Evolutionary conservation across 108 stramenopile species (phyloP).

Genomic region (Cyclotella choctawhatcheeana): DNA sequence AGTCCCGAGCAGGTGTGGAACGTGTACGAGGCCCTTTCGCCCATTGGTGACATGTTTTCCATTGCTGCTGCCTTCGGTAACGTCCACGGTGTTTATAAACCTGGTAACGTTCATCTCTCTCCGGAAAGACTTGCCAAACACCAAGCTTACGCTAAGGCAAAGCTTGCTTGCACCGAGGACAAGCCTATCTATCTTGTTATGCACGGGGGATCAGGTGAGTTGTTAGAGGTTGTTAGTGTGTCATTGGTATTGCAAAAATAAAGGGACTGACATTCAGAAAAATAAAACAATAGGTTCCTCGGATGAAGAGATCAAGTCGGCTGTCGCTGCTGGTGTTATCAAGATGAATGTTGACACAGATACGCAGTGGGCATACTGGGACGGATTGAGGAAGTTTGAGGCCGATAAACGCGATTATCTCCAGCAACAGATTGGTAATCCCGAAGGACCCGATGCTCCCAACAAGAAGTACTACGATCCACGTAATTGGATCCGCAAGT

Average conservation of each 20-base stretch:
- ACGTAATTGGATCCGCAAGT: conserved; percentile 95
- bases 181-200: conserved; percentile 96
- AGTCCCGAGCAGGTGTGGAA: conserved; percentile 93
- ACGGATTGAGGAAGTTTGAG: conserved; percentile 85
- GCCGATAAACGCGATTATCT: conserved; percentile 83
- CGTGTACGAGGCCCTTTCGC: conserved; percentile 90
- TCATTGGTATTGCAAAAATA: too few relatives aligned
- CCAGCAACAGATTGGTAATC: conserved; percentile 97
- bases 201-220: conserved; percentile 98
- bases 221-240: too few relatives aligned
- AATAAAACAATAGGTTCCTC: too few relatives aligned
- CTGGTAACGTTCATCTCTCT: conserved; percentile 92
- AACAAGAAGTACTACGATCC: conserved; percentile 99
- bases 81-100: conserved; percentile 98
- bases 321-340: conserved; percentile 88
- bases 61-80: conserved; percentile 97
- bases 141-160: conserved; percentile 89
- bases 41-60: conserved; percentile 90
- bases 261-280: too few relatives aligned
- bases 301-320: conserved; percentile 90
- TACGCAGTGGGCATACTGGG: conserved; percentile 98
- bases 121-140: conserved; percentile 86
- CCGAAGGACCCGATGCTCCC: conserved; percentile 94
- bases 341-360: conserved; percentile 99
- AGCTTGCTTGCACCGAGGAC: conserved; percentile 57